Conservation (phyloP, 441 rosid genomes). For the Euphorbia schlechtendalii region DNA sequence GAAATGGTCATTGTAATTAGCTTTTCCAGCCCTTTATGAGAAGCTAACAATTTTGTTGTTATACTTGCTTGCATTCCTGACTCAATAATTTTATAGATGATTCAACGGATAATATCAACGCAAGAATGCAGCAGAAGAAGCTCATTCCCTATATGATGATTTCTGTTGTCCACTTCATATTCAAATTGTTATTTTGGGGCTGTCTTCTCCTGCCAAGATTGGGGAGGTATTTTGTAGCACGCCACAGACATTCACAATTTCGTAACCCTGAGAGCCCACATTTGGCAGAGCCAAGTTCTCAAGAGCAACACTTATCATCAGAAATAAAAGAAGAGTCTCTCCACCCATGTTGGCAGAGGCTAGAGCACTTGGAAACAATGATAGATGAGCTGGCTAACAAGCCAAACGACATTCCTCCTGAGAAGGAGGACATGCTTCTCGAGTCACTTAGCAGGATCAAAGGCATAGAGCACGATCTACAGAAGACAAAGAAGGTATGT, state of each 20-base stretch:
- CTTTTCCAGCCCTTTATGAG: background rate
- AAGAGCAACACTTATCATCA: too few species aligned
- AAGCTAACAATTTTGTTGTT: background rate
- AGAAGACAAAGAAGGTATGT: constrained; percentile 73
- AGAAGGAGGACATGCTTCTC: constrained; percentile 80
- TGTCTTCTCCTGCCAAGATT: constrained; percentile 39
- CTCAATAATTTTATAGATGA: constrained; percentile 41
- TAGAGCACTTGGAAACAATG: constrained; percentile 66
- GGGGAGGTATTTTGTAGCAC: constrained; percentile 37
- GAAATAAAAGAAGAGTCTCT: constrained; percentile 42
- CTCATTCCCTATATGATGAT: constrained; percentile 33
- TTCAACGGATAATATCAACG: constrained; percentile 23
- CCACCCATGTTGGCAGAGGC: constrained; percentile 83
- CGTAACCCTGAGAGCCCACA: constrained; percentile 35
- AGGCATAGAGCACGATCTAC: constrained; percentile 79
- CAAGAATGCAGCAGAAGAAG: constrained; percentile 30
- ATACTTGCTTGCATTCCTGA: constrained; percentile 5
- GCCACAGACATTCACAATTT: constrained; percentile 19
- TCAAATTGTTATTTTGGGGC: constrained; percentile 47
- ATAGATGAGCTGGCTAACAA: constrained; percentile 61
- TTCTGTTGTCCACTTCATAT: constrained; percentile 29
- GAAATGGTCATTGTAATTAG: background rate
- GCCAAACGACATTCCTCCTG: constrained; percentile 72
- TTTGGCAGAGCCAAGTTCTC: constrained; percentile 30
- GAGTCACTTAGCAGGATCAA: constrained; percentile 78